phyloP scores from a whole-genome alignment of 495 filamentous ascomycete species.

The Hypoxylon subgilvum region DNA sequence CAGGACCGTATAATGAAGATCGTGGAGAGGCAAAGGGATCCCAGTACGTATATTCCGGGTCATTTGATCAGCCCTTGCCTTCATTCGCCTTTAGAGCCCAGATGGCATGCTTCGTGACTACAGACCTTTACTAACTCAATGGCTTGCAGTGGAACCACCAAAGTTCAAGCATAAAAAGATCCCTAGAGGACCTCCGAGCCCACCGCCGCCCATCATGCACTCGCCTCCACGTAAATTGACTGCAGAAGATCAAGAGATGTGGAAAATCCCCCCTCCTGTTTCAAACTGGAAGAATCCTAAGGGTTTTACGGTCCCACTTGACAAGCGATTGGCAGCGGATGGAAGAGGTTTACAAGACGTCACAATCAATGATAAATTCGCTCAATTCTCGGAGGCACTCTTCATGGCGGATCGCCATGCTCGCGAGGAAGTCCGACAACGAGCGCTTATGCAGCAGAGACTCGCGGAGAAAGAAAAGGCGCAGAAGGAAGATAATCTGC shows the following conservation, averaged over 20 bases:
- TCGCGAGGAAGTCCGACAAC: constrained; percentile 90
- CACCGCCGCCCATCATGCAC: constrained; percentile 93
- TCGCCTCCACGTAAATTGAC: constrained; percentile 94
- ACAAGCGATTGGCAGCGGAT: constrained; percentile 96
- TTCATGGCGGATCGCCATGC: constrained; percentile 95
- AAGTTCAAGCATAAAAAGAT: constrained; percentile 99
- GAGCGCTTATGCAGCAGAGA: constrained; percentile 93
- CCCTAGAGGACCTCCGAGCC: constrained; percentile 88
- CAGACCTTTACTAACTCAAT: constrained; percentile 8
- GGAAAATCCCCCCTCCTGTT: constrained; percentile 92
- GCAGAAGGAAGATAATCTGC: constrained; percentile 91
- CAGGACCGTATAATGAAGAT: constrained; percentile 99
- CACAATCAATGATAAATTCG: constrained; percentile 98
- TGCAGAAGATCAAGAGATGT: constrained; percentile 94
- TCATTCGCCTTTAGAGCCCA: too few species aligned
- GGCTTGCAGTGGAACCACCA: constrained; percentile 78
- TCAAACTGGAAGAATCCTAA: constrained; percentile 99
- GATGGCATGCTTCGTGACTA: background rate
- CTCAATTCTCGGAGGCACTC: constrained; percentile 91
- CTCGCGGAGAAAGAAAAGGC: constrained; percentile 95
- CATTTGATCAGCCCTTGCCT: too few species aligned
- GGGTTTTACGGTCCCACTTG: constrained; percentile 94
- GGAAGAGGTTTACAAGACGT: constrained; percentile 92
- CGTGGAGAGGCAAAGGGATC: constrained; percentile 90
- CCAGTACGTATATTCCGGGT: constrained; percentile 51